These are phyloP conservation scores for Colletotrichum brevisporum DNA, from an alignment of 2,329 filamentous ascomycete species.

Conservation along the genomic window DNA sequence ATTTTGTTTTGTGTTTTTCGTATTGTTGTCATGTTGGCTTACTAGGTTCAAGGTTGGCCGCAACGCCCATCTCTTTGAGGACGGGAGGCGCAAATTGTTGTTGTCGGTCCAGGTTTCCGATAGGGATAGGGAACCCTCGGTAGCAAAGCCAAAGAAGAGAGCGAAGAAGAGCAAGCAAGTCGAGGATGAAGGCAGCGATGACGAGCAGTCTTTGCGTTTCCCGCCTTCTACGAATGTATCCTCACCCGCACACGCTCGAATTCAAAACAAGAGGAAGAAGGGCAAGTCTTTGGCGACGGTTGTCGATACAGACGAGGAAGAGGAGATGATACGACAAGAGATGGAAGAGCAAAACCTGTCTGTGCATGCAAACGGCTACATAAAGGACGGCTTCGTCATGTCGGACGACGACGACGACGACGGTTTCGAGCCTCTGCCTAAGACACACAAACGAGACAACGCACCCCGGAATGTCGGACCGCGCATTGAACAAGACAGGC, in stretches of 20 bases:
- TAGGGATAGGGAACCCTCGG: slow-evolving; percentile 45
- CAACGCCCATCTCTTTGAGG: slow-evolving; percentile 59
- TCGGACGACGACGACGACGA: slow-evolving; percentile 58
- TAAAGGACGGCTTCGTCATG: slow-evolving; percentile 64
- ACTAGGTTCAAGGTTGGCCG: slow-evolving; percentile 53
- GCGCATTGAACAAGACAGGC: slow-evolving; percentile 71
- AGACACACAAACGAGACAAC: slow-evolving; percentile 44
- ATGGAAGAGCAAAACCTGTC: slow-evolving; percentile 57
- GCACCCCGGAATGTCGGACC: slow-evolving; percentile 58
- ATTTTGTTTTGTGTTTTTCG: slow-evolving; percentile 53
- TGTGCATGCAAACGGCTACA: slow-evolving; percentile 60
- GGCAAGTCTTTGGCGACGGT: slow-evolving; percentile 44
- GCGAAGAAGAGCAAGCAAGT: slow-evolving; percentile 52
- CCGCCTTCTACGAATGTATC: slow-evolving; percentile 65
- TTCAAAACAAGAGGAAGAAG: slow-evolving; percentile 51
- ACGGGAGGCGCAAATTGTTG: slow-evolving; percentile 61
- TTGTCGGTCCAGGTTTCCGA: slow-evolving; percentile 57
- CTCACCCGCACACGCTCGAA: slow-evolving; percentile 55
- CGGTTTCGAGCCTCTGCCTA: slow-evolving; percentile 61
- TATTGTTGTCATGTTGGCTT: too few species aligned
- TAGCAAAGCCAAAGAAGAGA: slow-evolving; percentile 51
- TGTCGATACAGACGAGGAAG: slow-evolving; percentile 40
- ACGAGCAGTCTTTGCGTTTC: slow-evolving; percentile 39
- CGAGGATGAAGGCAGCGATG: slow-evolving; percentile 48
- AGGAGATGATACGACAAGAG: slow-evolving; percentile 43